Conservation (phyloP, 2,329 filamentous ascomycete species). For the Endothia cerciana region DNA sequence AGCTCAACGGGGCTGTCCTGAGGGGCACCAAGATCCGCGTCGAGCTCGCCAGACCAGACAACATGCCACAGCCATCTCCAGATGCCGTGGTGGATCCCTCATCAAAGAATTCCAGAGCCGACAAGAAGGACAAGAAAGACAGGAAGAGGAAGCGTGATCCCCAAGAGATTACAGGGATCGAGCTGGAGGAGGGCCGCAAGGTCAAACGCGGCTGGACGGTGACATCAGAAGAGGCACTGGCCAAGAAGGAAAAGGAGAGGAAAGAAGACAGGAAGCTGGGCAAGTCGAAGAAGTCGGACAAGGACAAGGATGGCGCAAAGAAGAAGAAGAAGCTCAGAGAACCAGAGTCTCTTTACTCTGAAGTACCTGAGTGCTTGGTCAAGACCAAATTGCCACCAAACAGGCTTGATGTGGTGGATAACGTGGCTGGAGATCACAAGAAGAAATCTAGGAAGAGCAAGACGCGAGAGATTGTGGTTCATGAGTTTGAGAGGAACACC, state of each 20-base stretch:
- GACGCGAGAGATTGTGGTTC: slow-evolving; percentile 68
- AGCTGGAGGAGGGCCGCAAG: slow-evolving; percentile 73
- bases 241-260: slow-evolving; percentile 52
- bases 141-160: slow-evolving; percentile 49
- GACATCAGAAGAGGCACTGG: slow-evolving; percentile 53
- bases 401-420: slow-evolving; percentile 32
- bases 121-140: slow-evolving; percentile 41
- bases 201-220: slow-evolving; percentile 92
- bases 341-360: slow-evolving; percentile 68
- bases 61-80: slow-evolving; percentile 46
- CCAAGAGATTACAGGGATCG: slow-evolving; percentile 65
- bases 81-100: slow-evolving; percentile 32
- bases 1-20: slow-evolving; percentile 83
- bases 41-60: slow-evolving; percentile 75
- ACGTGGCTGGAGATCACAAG: slow-evolving; percentile 48
- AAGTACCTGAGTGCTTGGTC: slow-evolving; percentile 78
- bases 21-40: slow-evolving; percentile 85
- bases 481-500: slow-evolving; percentile 86
- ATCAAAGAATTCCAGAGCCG: slow-evolving; percentile 36
- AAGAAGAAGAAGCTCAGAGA: slow-evolving; percentile 67
- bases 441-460: slow-evolving; percentile 66
- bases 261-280: slow-evolving; percentile 46
- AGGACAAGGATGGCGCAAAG: slow-evolving; percentile 55
- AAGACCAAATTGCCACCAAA: slow-evolving; percentile 71
- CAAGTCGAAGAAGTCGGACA: slow-evolving; percentile 44